Conservation (phyloP, 2,329 filamentous ascomycete genomes). For the Phyllosticta citriasiana region DNA sequence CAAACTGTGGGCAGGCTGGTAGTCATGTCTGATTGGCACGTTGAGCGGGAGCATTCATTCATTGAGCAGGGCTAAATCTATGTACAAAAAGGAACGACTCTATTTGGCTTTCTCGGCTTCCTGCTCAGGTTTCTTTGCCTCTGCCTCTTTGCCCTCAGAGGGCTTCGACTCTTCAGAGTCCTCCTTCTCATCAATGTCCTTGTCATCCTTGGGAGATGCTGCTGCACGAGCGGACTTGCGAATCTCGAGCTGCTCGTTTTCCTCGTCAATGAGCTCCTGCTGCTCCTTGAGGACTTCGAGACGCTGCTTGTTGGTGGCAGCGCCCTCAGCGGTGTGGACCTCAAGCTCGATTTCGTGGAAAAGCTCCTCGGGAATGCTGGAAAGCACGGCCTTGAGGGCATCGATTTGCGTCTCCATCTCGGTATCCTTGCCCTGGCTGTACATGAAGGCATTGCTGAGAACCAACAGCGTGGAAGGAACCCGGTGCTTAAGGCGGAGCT, state of each 20-base stretch:
- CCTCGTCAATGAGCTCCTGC: slow-evolving; percentile 94
- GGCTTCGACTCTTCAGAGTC: slow-evolving; percentile 2
- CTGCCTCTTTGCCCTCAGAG: neutral
- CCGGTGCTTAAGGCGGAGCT: slow-evolving; percentile 82
- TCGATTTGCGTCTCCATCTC: slow-evolving; percentile 87
- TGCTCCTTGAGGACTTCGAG: slow-evolving; percentile 97
- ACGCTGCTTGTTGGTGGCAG: slow-evolving; percentile 96
- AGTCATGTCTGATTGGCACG: neutral
- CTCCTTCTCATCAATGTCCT: slow-evolving; percentile 86
- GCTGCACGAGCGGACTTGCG: slow-evolving; percentile 49
- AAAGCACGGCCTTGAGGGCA: slow-evolving; percentile 82
- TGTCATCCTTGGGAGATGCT: slow-evolving; percentile 65
- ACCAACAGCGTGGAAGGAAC: slow-evolving; percentile 95
- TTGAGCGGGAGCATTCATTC: slow-evolving; percentile 2
- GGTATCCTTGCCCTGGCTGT: slow-evolving; percentile 72
- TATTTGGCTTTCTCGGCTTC: slow-evolving; percentile 9
- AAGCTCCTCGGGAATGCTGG: slow-evolving; percentile 90
- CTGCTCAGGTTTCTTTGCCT: slow-evolving; percentile 10
- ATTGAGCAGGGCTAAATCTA: slow-evolving; percentile 10
- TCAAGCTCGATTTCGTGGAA: slow-evolving; percentile 99
- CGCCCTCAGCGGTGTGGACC: slow-evolving; percentile 91
- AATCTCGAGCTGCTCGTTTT: slow-evolving; percentile 84
- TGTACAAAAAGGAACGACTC: slow-evolving; percentile 4
- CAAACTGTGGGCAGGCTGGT: neutral
- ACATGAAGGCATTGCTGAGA: slow-evolving; percentile 95